phyloP scores from a whole-genome alignment of 2,329 filamentous ascomycete genomes.

The Tolypocladium cylindrosporum region DNA sequence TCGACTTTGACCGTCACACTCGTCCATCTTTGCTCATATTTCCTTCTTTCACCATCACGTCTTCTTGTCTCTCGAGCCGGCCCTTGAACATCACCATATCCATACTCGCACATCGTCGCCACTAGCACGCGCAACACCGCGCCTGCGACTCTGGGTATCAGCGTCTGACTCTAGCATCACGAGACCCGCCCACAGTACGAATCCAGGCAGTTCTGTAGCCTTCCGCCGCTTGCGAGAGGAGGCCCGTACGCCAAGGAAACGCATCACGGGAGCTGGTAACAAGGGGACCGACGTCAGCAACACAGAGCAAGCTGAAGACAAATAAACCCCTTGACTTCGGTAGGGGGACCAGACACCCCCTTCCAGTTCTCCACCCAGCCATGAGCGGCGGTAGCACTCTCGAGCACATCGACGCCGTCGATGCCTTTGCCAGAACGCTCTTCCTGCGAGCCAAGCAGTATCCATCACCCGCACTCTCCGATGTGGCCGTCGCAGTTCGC shows the following conservation, averaged over 20 bases:
- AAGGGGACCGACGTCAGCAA: neutral
- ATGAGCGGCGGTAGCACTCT: constrained; percentile 23
- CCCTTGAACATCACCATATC: neutral
- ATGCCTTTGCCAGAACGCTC: constrained; percentile 43
- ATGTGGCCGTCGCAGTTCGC: constrained; percentile 39
- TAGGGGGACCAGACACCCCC: neutral
- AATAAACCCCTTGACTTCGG: neutral
- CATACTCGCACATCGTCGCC: neutral
- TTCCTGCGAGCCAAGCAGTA: constrained; percentile 40
- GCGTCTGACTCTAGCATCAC: neutral
- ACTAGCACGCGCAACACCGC: neutral
- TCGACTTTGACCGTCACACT: neutral
- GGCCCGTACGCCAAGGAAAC: neutral
- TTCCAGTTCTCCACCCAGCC: constrained; percentile 5
- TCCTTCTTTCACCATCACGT: neutral
- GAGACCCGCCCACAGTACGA: neutral
- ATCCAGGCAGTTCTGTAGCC: neutral
- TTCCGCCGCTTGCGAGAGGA: neutral
- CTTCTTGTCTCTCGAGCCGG: neutral
- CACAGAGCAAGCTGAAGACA: neutral
- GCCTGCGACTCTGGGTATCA: neutral
- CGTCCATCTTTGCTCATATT: neutral
- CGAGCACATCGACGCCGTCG: constrained; percentile 43
- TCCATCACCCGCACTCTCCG: constrained; percentile 36
- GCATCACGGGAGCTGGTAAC: neutral